Evolutionary conservation across 176 grass and related monocot species (phyloP).

Genomic region (Leersia perrieri): DNA sequence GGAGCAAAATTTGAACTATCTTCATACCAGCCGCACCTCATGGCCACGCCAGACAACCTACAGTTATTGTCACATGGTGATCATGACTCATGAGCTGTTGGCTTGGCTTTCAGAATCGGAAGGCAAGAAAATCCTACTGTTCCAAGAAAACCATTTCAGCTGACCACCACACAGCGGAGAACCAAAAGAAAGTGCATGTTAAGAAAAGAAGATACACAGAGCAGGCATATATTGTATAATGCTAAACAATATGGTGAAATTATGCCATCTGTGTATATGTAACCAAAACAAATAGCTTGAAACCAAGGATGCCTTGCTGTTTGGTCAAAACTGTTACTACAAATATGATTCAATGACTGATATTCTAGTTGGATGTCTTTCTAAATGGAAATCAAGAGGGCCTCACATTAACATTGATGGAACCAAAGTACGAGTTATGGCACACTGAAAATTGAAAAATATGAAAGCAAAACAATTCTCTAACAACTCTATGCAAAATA

Average conservation of each 20-base stretch:
- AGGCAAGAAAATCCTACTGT: not conserved
- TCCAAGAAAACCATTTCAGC: not conserved
- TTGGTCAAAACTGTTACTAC: not conserved
- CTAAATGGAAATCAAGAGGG: not conserved
- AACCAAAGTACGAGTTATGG: not conserved
- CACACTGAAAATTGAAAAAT: not conserved
- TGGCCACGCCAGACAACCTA: conserved; percentile 11
- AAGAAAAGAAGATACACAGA: not conserved
- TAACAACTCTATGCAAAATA: conserved; percentile 24
- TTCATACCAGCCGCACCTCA: not conserved
- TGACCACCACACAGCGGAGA: not conserved
- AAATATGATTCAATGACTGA: conserved; percentile 3
- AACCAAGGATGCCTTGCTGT: not conserved
- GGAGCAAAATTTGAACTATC: conserved; percentile 12
- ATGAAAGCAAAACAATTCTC: not conserved
- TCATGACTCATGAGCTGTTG: not conserved
- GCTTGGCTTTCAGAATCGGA: not conserved
- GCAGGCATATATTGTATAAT: not conserved
- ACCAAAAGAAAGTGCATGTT: not conserved
- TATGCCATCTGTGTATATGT: not conserved
- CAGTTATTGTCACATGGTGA: conserved; percentile 6
- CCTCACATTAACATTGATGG: not conserved
- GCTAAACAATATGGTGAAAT: not conserved
- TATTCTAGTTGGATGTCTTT: not conserved
- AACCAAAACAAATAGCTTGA: not conserved